Base-by-base conservation (phyloP, 2,329 filamentous ascomycete genomes). In the Neurospora sp. region DNA sequence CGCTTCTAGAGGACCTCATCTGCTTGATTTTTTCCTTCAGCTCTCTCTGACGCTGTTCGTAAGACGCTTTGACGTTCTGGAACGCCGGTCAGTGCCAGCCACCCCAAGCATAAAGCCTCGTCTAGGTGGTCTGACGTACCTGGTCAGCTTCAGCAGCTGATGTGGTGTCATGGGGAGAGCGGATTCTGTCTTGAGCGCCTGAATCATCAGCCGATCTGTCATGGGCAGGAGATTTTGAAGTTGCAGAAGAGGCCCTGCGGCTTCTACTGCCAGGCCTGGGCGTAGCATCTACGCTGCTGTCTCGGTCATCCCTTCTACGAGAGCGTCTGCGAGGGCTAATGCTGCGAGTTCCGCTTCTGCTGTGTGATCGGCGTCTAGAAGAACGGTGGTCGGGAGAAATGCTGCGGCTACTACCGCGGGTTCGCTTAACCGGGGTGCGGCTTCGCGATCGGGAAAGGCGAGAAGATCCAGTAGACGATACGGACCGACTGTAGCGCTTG, bases 131-230 rank as follows among this genome's bases (percentile, higher is more conserved):
- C 67, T 66, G 71, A 76, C 78, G 67, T 76, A 80, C 79, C 77
- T 78, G 73, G 33, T 70, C 70, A 39, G 71, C 70, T 67, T 52
- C 69, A 28, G 73, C 68, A 19, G 72, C 69, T 38, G 73, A n/a
- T 40, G 70, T 33, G 9, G 76, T 76, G 73, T 76, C 74, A 76
- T 74, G 78, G 71, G 77, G 73, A 73, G 79, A 75, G 78, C 73
- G 77, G 72, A 76, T 76, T 79, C 80, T 82, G 77, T 80, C 79
- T 80, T 83, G 78, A 80, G 81, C 79, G 79, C 82, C 81, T 77
- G 79, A 83, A 84, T 79, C 80, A 87, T 89, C 86, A 88, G 84
- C 85, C 78, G 82, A 83, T 80, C 81, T 86, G 79, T 82, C 79
- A 81, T 80, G 83, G 77, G 78, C 78, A 78, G 81, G 82, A 78